Base-by-base conservation (phyloP, 73 alveolate species). In the Diophrys appendiculata region DNA sequence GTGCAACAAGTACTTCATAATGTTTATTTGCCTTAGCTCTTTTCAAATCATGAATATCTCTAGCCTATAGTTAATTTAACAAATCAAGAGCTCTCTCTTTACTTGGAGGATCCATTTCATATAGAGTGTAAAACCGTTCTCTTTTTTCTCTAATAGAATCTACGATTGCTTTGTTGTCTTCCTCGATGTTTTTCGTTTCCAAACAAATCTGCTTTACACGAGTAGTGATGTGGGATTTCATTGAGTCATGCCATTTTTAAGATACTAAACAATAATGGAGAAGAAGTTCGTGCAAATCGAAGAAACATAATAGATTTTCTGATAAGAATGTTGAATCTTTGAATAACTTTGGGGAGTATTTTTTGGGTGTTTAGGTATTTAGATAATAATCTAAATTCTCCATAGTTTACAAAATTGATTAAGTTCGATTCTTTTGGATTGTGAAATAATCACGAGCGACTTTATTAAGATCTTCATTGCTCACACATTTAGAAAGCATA, bases 1-100 rank as follows among this genome's bases (percentile, higher is more conserved):
- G 98, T 0, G 92, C 88, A 34, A 83, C 76, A 52, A 87, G 87
- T 29, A 80, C 74, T 54, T 93, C 98, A 76, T 93, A 93, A 22
- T 82, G 73, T 77, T 88, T 88, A 74, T 88, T 80, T 72, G 81
- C 83, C 53, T 88, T 69, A 69, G 90, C 86, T 35, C 89, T 77
- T 78, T 78, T 90, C 54, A 93, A 43, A 80, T 88, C 90, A 65
- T 84, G 43, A 29, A 93, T 78, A 72, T 93, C 96, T 65, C 76
- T 56, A 32, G 43, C 53, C 2, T 64, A 73, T 23, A 93, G 55
- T 75, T 75, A 88, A 27, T 88, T 75, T 29, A 93, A 73, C 67
- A 93, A 73, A 65, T 90, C 71, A 22, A 86, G 70, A 0, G 96
- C 96, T 68, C 87, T 89, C 1, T 87, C 93, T 72, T 93, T 93